phyloP scores from a whole-genome alignment of 352 stramenopile genomes.

The Phytophthora litchii region DNA sequence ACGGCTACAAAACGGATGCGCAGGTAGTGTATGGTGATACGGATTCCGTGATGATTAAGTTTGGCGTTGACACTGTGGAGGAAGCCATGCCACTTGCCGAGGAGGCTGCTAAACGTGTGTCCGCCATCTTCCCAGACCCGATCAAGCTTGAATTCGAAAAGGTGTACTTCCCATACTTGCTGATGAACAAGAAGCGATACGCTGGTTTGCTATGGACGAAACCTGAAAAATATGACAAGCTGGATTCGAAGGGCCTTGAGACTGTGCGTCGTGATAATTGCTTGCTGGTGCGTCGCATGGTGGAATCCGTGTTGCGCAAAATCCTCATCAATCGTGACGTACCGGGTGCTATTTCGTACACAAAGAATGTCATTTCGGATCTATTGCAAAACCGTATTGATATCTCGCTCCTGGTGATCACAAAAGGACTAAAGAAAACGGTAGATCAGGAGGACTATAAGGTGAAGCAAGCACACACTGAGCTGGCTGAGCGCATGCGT shows the following conservation, averaged over 20 bases:
- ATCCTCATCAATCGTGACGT: constrained; percentile 98
- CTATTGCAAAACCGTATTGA: constrained; percentile 99
- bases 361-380: constrained; percentile 97
- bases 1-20: constrained; percentile 94
- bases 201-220: constrained; percentile 82
- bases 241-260: constrained; percentile 98
- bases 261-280: constrained; percentile 99
- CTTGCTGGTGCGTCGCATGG: constrained; percentile 96
- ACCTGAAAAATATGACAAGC: constrained; percentile 98
- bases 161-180: constrained; percentile 99
- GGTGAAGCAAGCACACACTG: constrained; percentile 98
- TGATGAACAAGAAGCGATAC: constrained; percentile 99
- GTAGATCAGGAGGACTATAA: constrained; percentile 98
- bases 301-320: constrained; percentile 98
- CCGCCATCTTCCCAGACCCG: constrained; percentile 96
- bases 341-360: constrained; percentile 95
- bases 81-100: constrained; percentile 98
- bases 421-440: constrained; percentile 98
- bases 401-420: constrained; percentile 99
- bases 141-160: constrained; percentile 99
- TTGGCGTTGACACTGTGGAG: constrained; percentile 94
- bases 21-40: constrained; percentile 99
- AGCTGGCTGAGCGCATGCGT: constrained; percentile 98
- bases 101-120: constrained; percentile 95
- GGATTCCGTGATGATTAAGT: constrained; percentile 99